Percentiles rank a stretch among this genome's conserved stretches.
Evolutionary conservation across 495 filamentous ascomycete species (phyloP).

Genomic region (Penicillium atrosanguineum): DNA sequence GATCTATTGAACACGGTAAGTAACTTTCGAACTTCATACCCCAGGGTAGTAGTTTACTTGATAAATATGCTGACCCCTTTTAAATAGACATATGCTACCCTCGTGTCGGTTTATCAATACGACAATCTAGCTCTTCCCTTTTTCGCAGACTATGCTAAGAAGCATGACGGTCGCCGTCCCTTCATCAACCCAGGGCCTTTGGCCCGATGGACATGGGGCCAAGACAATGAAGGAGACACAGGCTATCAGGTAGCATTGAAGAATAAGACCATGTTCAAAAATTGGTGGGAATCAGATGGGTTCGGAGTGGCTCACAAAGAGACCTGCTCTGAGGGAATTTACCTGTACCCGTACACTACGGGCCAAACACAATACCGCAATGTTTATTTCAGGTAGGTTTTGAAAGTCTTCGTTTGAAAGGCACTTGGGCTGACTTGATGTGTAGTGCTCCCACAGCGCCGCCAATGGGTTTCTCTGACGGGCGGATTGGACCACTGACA

Average conservation of each 20-base stretch:
- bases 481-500: conserved; percentile 44
- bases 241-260: conserved; percentile 31
- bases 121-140: conserved; percentile 47
- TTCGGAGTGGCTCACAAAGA: conserved; percentile 35
- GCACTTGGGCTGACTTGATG: not conserved
- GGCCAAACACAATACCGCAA: not conserved
- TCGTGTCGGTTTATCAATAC: conserved; percentile 53
- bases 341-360: not conserved
- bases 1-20: conserved; percentile 10
- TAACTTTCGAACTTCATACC: not conserved
- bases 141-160: conserved; percentile 50
- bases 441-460: conserved; percentile 21
- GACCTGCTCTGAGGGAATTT: conserved; percentile 38
- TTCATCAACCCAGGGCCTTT: conserved; percentile 56
- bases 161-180: conserved; percentile 45
- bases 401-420: not conserved
- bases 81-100: conserved; percentile 43
- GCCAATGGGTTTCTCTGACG: conserved; percentile 41
- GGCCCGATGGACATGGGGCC: conserved; percentile 54
- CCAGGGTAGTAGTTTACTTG: no score
- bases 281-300: conserved; percentile 52
- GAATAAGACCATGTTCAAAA: conserved; percentile 51
- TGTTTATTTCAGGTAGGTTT: conserved; percentile 8
- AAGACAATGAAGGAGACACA: conserved; percentile 29
- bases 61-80: no score